A percentile compares a stretch with the other conserved stretches of the same genome.
phyloP scores from a whole-genome alignment of 768 basidiomycete species.

The Termitomyces sp. region DNA sequence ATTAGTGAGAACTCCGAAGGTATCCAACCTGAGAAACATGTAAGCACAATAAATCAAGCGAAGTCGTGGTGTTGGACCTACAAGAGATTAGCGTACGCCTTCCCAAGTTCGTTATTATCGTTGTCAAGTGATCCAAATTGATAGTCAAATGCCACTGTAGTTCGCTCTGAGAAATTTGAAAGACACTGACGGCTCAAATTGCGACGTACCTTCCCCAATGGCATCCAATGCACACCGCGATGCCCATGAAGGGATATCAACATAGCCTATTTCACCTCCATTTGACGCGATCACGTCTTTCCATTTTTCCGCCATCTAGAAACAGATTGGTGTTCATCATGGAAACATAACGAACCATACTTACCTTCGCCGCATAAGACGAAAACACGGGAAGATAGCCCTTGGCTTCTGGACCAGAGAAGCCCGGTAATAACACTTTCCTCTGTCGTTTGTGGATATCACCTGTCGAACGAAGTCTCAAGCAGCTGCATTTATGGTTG shows the following conservation, averaged over 20 bases:
- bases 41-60: not conserved
- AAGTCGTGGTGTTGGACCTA: not conserved
- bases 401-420: constrained; percentile 40
- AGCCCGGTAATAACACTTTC: constrained; percentile 46
- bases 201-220: constrained; percentile 42
- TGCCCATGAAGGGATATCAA: constrained; percentile 37
- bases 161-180: not conserved
- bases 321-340: not conserved
- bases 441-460: constrained; percentile 46
- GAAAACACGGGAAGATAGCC: constrained; percentile 40
- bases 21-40: not conserved
- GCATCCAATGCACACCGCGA: constrained; percentile 50
- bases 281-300: constrained; percentile 32
- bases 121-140: constrained; percentile 41
- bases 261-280: constrained; percentile 25
- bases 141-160: constrained; percentile 50
- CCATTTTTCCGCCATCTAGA: constrained; percentile 38
- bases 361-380: constrained; percentile 31
- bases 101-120: constrained; percentile 33
- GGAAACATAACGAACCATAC: not conserved
- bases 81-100: constrained; percentile 31
- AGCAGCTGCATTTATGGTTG: not conserved
- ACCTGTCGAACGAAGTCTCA: constrained; percentile 16
- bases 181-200: not conserved
- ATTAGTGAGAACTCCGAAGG: not conserved